Evolutionary conservation across 495 filamentous ascomycete species (phyloP).

Genomic region (Staphylotrichum tortipilum): DNA sequence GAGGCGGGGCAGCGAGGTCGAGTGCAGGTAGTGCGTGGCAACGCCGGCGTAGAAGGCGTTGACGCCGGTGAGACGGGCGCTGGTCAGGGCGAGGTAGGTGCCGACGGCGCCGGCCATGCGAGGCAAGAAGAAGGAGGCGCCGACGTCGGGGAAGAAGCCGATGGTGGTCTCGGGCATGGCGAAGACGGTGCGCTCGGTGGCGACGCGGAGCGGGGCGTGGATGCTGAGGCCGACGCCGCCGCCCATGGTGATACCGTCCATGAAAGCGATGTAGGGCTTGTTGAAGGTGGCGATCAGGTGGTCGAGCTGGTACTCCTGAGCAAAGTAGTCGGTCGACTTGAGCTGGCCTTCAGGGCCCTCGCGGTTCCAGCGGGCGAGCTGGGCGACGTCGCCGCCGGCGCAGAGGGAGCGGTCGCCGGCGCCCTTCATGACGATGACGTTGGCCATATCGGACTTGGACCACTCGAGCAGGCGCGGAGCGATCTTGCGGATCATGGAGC

Average conservation of each 20-base stretch:
- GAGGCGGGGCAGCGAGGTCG: conserved; percentile 66
- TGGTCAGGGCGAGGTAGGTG: conserved; percentile 86
- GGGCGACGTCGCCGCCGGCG: conserved; percentile 82
- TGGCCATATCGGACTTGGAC: conserved; percentile 87
- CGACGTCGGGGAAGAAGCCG: conserved; percentile 97
- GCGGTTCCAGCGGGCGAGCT: conserved; percentile 64
- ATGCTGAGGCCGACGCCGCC: conserved; percentile 90
- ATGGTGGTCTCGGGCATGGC: conserved; percentile 98
- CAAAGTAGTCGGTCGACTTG: conserved; percentile 76
- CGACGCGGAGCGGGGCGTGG: conserved; percentile 92
- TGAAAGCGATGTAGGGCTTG: conserved; percentile 90
- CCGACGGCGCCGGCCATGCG: conserved; percentile 75
- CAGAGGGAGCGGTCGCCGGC: conserved; percentile 79
- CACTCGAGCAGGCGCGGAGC: conserved; percentile 79
- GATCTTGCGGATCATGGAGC: conserved; percentile 91
- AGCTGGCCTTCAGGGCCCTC: conserved; percentile 56
- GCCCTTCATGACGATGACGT: conserved; percentile 86
- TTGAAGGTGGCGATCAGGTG: conserved; percentile 89
- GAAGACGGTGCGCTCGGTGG: conserved; percentile 88
- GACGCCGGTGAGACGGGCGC: conserved; percentile 66
- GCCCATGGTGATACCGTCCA: conserved; percentile 98
- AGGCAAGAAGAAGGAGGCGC: conserved; percentile 89
- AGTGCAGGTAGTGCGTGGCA: conserved; percentile 93
- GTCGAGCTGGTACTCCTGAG: conserved; percentile 84
- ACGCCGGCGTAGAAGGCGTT: conserved; percentile 78